phyloP scores from a whole-genome alignment of 257 asterid species.

The Fraxinus anomala region DNA sequence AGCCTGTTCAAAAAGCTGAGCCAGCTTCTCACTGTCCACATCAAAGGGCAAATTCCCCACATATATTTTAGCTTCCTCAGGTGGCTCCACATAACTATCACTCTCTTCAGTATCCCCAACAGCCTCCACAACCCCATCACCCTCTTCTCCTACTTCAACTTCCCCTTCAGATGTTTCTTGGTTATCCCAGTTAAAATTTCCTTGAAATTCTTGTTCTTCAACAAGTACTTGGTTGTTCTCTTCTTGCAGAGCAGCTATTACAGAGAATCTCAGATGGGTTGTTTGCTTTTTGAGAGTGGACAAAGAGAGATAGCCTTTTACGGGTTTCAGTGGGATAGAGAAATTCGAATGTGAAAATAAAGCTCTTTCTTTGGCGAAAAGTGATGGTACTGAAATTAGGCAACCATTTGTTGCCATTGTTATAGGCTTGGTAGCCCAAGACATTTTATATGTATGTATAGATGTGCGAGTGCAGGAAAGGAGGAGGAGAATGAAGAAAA shows the following conservation, averaged over 20 bases:
- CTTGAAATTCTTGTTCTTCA: slow-evolving; percentile 40
- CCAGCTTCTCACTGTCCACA: slow-evolving; percentile 63
- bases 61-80: slow-evolving; percentile 80
- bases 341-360: slow-evolving; percentile 39
- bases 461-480: neutral
- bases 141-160: slow-evolving; percentile 27
- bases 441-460: slow-evolving; percentile 37
- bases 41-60: slow-evolving; percentile 90
- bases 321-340: slow-evolving; percentile 47
- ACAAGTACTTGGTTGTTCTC: slow-evolving; percentile 51
- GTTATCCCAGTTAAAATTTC: slow-evolving; percentile 33
- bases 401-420: slow-evolving; percentile 62
- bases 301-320: slow-evolving; percentile 42
- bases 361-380: slow-evolving; percentile 47
- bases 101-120: slow-evolving; percentile 37
- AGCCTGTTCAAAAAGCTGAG: slow-evolving; percentile 69
- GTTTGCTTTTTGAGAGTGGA: slow-evolving; percentile 36
- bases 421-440: slow-evolving; percentile 47
- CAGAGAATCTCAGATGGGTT: slow-evolving; percentile 46
- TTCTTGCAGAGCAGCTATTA: slow-evolving; percentile 50
- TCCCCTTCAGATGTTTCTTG: slow-evolving; percentile 26
- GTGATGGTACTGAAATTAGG: slow-evolving; percentile 54
- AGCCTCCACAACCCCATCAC: slow-evolving; percentile 31
- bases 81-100: slow-evolving; percentile 46
- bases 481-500: slow-evolving; percentile 23